Base-by-base conservation (phyloP, 768 basidiomycete genomes). In the Erythrobasidium yunnanense region DNA sequence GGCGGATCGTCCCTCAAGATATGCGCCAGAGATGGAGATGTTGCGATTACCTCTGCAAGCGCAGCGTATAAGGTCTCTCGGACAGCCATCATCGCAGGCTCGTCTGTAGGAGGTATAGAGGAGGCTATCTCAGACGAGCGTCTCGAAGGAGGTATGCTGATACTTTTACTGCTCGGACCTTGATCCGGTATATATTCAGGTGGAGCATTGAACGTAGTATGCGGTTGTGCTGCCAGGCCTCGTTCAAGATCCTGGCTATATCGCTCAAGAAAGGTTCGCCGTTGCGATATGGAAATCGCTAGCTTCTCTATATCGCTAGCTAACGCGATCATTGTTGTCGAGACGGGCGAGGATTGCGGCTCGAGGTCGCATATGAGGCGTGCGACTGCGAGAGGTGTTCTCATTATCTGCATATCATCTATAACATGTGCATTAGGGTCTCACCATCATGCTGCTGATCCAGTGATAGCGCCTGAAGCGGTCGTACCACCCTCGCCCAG, bases 291-390 rank as follows among this genome's bases (percentile, higher is more conserved):
- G 35, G 35, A 25, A 22, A 58, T 45, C 13, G 56, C 56, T 22
- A 58, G 22, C 6, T 23, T 7, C 27, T 25, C 7, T 20, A 46
- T 38, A 46, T 58, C 56, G 20, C 3, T 33, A 4, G 56, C 56
- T 13, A 58, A 22, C 34, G 27, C 34, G 4, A 58, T 33, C 56
- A 58, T 58, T 23, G 7, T 27, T 8, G 35, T 46, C 22, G 11
- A 29, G 38, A 58, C 42, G 4, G 56, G 56, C 2, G 35, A 42
- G 2, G 56, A 29, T 17, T 42, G 33, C 8, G 56, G 56, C 34
- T 58, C 56, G 17, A 58, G 38, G 32, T 58, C 56, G 56, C 56
- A 58, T 25, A 58, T 7, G 4, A 58, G 35, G 27, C 56, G 22
- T 23, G 56, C 56, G 5, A 58, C 38, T 42, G 38, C 38, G n/a